Percentiles rank a stretch among this genome's conserved stretches.
phyloP scores from a whole-genome alignment of 768 basidiomycete species.

The Hysterangium stoloniferum region DNA sequence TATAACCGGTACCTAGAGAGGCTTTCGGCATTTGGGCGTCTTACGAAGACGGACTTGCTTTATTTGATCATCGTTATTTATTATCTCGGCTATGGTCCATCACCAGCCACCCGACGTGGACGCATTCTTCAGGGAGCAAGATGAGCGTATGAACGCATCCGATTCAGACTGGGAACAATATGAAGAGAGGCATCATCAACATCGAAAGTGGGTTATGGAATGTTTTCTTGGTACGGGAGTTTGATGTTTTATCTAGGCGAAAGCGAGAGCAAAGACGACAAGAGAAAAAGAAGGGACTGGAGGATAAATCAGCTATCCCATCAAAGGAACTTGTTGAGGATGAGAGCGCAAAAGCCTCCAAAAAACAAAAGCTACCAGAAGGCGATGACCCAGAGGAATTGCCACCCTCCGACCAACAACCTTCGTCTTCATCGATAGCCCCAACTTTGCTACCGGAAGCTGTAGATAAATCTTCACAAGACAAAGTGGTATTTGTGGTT shows the following conservation, averaged over 20 bases:
- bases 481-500: no score
- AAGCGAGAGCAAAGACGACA: background rate
- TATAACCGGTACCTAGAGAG: no score
- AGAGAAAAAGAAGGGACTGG: background rate
- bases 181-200: slow-evolving; percentile 9
- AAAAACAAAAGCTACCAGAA: background rate
- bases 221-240: no score
- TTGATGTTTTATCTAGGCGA: background rate
- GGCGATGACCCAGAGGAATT: no score
- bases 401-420: no score
- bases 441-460: no score
- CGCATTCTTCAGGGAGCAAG: slow-evolving; percentile 47
- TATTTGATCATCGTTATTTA: no score
- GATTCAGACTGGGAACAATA: slow-evolving; percentile 47
- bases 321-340: background rate
- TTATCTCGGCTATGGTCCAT: slow-evolving; percentile 3
- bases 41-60: no score
- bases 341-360: background rate
- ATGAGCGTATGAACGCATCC: slow-evolving; percentile 43
- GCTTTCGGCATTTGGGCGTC: no score
- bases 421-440: no score
- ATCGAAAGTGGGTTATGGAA: slow-evolving; percentile 5
- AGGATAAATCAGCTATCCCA: background rate
- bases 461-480: no score
- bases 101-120: slow-evolving; percentile 29